A percentile compares a stretch with the other conserved stretches of the same genome.
These are phyloP conservation scores for Geum urbanum DNA, from an alignment of 306 rosid species.

Conservation along the genomic window DNA sequence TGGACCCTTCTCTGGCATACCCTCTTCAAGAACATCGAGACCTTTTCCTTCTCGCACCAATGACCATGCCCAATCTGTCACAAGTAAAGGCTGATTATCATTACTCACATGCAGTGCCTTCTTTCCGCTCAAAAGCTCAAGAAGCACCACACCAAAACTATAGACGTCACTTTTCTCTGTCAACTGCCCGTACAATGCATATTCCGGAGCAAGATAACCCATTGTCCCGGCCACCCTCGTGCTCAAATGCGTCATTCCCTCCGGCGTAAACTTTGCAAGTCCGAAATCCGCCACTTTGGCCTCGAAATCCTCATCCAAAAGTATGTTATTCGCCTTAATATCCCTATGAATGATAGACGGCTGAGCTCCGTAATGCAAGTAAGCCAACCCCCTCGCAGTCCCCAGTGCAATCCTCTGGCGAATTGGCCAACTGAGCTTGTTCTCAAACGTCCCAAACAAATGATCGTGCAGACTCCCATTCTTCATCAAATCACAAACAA, in stretches of 20 bases:
- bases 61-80: conserved; percentile 91
- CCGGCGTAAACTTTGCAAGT: conserved; percentile 81
- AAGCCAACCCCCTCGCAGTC: conserved; percentile 86
- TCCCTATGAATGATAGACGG: conserved; percentile 92
- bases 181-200: conserved; percentile 89
- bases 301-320: conserved; percentile 71
- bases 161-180: conserved; percentile 90
- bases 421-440: conserved; percentile 70
- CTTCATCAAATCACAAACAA: conserved; percentile 86
- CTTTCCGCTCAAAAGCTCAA: conserved; percentile 92
- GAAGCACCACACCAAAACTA: conserved; percentile 81
- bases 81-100: conserved; percentile 55
- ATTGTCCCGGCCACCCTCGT: conserved; percentile 94
- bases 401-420: conserved; percentile 79
- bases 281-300: conserved; percentile 95
- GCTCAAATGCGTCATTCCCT: conserved; percentile 92
- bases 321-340: conserved; percentile 85
- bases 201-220: conserved; percentile 98
- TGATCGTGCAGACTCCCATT: conserved; percentile 93
- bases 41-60: conserved; percentile 60
- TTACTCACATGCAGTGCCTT: conserved; percentile 55
- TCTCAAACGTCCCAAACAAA: conserved; percentile 52
- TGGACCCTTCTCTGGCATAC: conserved; percentile 54
- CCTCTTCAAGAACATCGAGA: conserved; percentile 70
- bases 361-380: conserved; percentile 89